Evolutionary conservation across 768 basidiomycete genomes (phyloP).

Genomic region (Termitomyces sp.): DNA sequence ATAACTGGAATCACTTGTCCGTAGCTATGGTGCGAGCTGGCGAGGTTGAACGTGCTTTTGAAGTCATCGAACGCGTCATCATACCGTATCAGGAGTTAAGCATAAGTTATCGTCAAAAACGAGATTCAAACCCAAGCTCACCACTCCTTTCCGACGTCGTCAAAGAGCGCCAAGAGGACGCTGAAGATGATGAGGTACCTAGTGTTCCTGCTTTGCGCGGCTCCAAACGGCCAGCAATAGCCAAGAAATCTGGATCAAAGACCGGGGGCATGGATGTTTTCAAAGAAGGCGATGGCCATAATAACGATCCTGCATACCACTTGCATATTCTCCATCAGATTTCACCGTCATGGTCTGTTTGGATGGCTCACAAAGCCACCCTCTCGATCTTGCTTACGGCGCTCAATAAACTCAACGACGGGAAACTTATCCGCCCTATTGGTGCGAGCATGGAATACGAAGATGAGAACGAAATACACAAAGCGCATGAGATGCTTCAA

Average conservation of each 20-base stretch:
- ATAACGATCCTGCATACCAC: constrained; percentile 49
- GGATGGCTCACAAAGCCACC: constrained; percentile 55
- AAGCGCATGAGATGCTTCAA: constrained; percentile 35
- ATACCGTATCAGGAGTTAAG: constrained; percentile 45
- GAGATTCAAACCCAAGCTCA: constrained; percentile 27
- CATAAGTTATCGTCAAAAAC: constrained; percentile 13
- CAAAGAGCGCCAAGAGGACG: neutral
- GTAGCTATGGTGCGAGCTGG: constrained; percentile 75
- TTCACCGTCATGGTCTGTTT: constrained; percentile 57
- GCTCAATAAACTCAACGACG: constrained; percentile 42
- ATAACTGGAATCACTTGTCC: constrained; percentile 88
- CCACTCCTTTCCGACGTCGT: constrained; percentile 36
- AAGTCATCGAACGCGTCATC: constrained; percentile 73
- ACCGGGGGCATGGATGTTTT: constrained; percentile 11
- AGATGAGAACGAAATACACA: constrained; percentile 18
- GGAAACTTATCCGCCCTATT: constrained; percentile 41
- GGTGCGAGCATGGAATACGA: constrained; percentile 16
- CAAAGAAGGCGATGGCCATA: constrained; percentile 10
- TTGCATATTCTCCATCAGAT: constrained; percentile 58
- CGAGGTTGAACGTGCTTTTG: constrained; percentile 78
- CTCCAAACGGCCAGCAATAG: constrained; percentile 16
- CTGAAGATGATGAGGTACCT: constrained; percentile 15
- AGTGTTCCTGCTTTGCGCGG: constrained; percentile 24
- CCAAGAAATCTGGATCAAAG: constrained; percentile 11
- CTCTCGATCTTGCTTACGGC: constrained; percentile 42